These are phyloP conservation scores for Akebia trifoliata DNA, from an alignment of 164 flowering plant species.

Conservation along the genomic window DNA sequence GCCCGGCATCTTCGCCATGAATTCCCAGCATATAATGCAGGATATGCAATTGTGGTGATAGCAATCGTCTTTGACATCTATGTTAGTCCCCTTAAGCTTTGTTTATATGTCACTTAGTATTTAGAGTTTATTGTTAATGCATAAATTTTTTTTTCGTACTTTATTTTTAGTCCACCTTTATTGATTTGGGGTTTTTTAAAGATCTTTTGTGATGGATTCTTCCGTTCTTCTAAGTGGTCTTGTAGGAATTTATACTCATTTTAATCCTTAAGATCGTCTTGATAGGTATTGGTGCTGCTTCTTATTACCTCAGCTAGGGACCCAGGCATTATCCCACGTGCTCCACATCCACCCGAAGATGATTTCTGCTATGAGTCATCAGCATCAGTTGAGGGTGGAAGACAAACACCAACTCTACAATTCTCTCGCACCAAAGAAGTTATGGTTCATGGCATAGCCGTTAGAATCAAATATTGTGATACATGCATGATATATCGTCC, in stretches of 20 bases:
- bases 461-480: constrained; percentile 80
- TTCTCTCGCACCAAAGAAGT: constrained; percentile 81
- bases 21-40: constrained; percentile 70
- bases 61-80: constrained; percentile 61
- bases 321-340: constrained; percentile 86
- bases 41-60: constrained; percentile 81
- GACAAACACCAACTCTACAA: constrained; percentile 72
- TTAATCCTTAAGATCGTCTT: constrained; percentile 18
- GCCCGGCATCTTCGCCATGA: constrained; percentile 83
- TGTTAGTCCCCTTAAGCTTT: constrained; percentile 51
- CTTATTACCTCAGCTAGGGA: constrained; percentile 71
- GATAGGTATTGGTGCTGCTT: constrained; percentile 73
- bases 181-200: background rate
- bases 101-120: background rate
- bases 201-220: background rate
- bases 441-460: constrained; percentile 66
- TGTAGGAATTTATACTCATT: background rate
- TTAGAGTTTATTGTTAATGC: background rate
- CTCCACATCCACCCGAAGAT: constrained; percentile 91
- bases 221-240: background rate
- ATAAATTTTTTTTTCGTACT: background rate
- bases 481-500: constrained; percentile 98
- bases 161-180: background rate
- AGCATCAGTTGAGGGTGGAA: constrained; percentile 52
- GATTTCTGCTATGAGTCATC: constrained; percentile 59